phyloP scores from a whole-genome alignment of 306 rosid species.

The Quercus dentata region DNA sequence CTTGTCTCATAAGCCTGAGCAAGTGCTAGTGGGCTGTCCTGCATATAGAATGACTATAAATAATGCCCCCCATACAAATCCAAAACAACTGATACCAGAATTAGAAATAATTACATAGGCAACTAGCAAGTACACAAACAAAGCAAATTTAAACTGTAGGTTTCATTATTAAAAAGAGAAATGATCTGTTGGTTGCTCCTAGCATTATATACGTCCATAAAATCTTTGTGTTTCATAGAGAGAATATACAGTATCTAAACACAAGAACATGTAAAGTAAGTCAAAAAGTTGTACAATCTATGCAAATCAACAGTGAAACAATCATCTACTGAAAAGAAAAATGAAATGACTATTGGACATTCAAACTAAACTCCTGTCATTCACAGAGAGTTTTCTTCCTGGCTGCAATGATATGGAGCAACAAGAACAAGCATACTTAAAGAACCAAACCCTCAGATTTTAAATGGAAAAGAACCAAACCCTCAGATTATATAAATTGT shows the following conservation, averaged over 20 bases:
- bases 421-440: too few relatives aligned
- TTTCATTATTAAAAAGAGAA: neutral
- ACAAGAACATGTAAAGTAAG: neutral
- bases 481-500: neutral
- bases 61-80: constrained; percentile 13
- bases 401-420: neutral
- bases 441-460: neutral
- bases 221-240: neutral
- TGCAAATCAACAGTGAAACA: neutral
- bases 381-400: neutral
- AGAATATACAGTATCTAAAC: neutral
- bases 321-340: neutral
- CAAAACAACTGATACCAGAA: neutral
- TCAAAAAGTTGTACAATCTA: too few relatives aligned
- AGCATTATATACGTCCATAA: neutral
- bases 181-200: neutral
- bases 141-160: neutral
- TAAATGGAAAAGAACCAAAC: too few relatives aligned
- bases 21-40: constrained; percentile 89
- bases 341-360: neutral
- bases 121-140: constrained; percentile 2
- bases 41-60: constrained; percentile 35
- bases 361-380: neutral
- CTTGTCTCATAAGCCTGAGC: constrained; percentile 94
- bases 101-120: neutral